phyloP scores from a whole-genome alignment of 768 basidiomycete species.

The Imleria badia region DNA sequence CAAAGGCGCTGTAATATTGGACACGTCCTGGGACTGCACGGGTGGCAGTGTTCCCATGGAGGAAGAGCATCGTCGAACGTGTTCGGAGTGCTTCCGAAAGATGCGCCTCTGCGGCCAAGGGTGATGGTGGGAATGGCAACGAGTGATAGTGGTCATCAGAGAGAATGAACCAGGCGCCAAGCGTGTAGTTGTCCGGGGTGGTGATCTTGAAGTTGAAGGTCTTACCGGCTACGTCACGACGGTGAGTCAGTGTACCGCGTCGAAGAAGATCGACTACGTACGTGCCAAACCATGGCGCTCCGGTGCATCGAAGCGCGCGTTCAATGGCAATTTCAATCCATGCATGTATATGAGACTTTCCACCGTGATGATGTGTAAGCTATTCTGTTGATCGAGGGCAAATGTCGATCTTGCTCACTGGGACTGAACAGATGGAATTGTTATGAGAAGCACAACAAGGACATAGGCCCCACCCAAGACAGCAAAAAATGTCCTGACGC shows the following conservation, averaged over 20 bases:
- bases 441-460: slow-evolving; percentile 49
- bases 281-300: slow-evolving; percentile 82
- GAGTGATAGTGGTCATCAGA: slow-evolving; percentile 63
- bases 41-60: slow-evolving; percentile 89
- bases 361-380: slow-evolving; percentile 20
- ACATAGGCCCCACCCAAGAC: slow-evolving; percentile 55
- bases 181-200: slow-evolving; percentile 72
- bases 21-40: slow-evolving; percentile 69
- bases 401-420: slow-evolving; percentile 47
- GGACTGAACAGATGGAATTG: slow-evolving; percentile 64
- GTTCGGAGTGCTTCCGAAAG: slow-evolving; percentile 54
- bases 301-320: slow-evolving; percentile 63
- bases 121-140: slow-evolving; percentile 40
- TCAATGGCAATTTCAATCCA: slow-evolving; percentile 58
- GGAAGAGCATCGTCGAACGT: slow-evolving; percentile 81
- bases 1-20: slow-evolving; percentile 63
- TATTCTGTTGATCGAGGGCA: slow-evolving; percentile 15
- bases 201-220: slow-evolving; percentile 67
- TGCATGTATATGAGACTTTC: slow-evolving; percentile 64
- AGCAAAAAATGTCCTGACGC: slow-evolving; percentile 34
- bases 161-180: slow-evolving; percentile 88
- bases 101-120: slow-evolving; percentile 37
- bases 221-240: slow-evolving; percentile 58
- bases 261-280: slow-evolving; percentile 35
- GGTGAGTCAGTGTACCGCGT: not conserved